A percentile compares a stretch with the other conserved stretches of the same genome.
Conservation (phyloP, 192 early-diverging fungal genomes). For the Entomortierella beljakovae region DNA sequence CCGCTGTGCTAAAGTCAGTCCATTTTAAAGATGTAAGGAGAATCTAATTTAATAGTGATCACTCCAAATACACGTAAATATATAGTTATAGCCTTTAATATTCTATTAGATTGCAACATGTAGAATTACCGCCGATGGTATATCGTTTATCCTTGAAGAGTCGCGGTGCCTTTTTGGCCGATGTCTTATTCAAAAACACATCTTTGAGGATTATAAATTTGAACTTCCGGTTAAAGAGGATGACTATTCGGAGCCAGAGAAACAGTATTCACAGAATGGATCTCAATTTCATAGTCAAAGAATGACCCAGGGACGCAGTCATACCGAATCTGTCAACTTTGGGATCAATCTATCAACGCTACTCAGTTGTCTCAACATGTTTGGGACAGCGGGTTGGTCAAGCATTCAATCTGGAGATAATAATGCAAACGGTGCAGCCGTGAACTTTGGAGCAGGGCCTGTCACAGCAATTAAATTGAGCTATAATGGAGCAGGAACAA, state of each 20-base stretch:
- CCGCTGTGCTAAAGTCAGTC: constrained; percentile 39
- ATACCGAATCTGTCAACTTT: constrained; percentile 19
- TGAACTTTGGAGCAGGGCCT: background rate
- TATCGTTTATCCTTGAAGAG: constrained; percentile 38
- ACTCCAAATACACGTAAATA: background rate
- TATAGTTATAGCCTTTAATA: background rate
- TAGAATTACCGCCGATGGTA: constrained; percentile 21
- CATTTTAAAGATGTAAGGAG: constrained; percentile 44
- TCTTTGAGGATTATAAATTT: constrained; percentile 46
- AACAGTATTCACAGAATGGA: constrained; percentile 1
- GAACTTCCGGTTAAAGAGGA: background rate
- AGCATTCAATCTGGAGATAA: background rate
- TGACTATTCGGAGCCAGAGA: background rate
- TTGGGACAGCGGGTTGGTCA: constrained; percentile 34
- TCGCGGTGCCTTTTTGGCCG: constrained; percentile 44
- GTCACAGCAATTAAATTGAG: constrained; percentile 33
- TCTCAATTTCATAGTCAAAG: constrained; percentile 2
- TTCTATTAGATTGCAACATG: constrained; percentile 32
- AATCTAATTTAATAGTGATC: background rate
- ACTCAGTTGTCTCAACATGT: constrained; percentile 46
- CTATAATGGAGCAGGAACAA: constrained; percentile 38
- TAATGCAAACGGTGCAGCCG: background rate
- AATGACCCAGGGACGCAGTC: constrained; percentile 15
- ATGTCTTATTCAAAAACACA: constrained; percentile 25
- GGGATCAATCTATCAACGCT: constrained; percentile 36